Base-by-base conservation (phyloP, 2,329 filamentous ascomycete species). In the Colletotrichum lindemuthianum region DNA sequence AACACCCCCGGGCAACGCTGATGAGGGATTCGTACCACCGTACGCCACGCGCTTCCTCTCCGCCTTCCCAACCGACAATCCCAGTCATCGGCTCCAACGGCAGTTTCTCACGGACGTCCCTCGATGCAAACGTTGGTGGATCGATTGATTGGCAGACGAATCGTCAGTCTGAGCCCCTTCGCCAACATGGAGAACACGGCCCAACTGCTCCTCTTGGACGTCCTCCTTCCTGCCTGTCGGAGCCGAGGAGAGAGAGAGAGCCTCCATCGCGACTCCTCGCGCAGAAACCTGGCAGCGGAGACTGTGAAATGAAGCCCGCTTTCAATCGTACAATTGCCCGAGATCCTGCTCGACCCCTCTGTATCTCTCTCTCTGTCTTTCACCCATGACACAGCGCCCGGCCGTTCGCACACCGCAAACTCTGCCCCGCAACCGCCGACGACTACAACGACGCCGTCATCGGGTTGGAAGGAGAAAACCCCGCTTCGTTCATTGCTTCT, bases 281-380 rank as follows among this genome's bases (percentile, higher is more conserved):
- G 13, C 11, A 24, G 24, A 24, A 24, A 24, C 24, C 24, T 24
- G 24, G 24, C 24, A 24, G 44, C 49, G 54, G 43, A 45, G 54
- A 15, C 45, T 24, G 45, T 16, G 51, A 43, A 37, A 51, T 59
- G 56, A 47, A 34, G 48, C 34, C 60, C 51, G 59, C 59, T 49
- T 60, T 48, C 59, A 56, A 59, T 24, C 48, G 48, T 55, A 41
- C 32, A 39, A 59, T 50, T 48, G 47, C 40, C 41, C 36, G 32
- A 59, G 54, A 63, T 61, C 45, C 52, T 61, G 50, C 59, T 61
- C 59, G 45, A 51, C 44, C 10, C 12, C 8, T 24, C 52, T 52
- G 48, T 48, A 9, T 11, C 24, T 24, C 24, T 24, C 24, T 24
- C 24, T 24, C 24, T 24, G 4, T 24, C 24, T 24, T 1, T 24